Percentiles rank a stretch among this genome's conserved stretches.
phyloP scores from a whole-genome alignment of 352 stramenopile genomes.

The Pythium guiyangense region DNA sequence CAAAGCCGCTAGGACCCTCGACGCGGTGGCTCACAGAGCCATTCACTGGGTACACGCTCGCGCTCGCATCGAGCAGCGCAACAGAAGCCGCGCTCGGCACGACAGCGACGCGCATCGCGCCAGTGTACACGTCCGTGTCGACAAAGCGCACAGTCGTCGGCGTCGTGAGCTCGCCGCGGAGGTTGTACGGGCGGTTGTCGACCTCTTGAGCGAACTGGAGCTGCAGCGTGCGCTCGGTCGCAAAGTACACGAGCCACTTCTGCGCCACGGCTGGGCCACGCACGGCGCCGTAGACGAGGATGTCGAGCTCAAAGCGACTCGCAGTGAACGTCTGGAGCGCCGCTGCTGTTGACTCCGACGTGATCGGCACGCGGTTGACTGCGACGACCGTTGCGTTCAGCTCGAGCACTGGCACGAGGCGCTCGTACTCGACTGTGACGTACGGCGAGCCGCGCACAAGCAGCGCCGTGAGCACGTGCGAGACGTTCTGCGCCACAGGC shows the following conservation, averaged over 20 bases:
- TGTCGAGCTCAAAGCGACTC: conserved; percentile 64
- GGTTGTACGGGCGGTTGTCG: conserved; percentile 63
- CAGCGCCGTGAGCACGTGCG: conserved; percentile 16
- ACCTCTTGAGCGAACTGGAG: conserved; percentile 65
- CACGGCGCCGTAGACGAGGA: conserved; percentile 55
- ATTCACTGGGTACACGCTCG: conserved; percentile 45
- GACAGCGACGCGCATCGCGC: conserved; percentile 50
- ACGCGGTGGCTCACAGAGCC: conserved; percentile 39
- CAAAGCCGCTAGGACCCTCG: conserved; percentile 18
- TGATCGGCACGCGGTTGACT: conserved; percentile 45
- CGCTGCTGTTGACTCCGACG: conserved; percentile 15
- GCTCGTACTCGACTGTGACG: conserved; percentile 75
- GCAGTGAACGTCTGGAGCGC: conserved; percentile 45
- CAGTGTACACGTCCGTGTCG: conserved; percentile 60
- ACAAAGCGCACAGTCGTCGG: conserved; percentile 72
- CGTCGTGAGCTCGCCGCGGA: conserved; percentile 54
- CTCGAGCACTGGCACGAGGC: conserved; percentile 63
- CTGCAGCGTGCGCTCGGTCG: conserved; percentile 48
- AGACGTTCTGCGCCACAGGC: conserved; percentile 16
- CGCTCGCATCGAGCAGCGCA: conserved; percentile 40
- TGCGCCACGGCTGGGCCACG: conserved; percentile 19
- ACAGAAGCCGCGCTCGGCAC: conserved; percentile 31
- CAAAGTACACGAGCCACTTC: conserved; percentile 79
- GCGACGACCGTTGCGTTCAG: conserved; percentile 54
- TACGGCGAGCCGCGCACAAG: conserved; percentile 74